A percentile compares a stretch with the other conserved stretches of the same genome.
Conservation (phyloP, 2,329 filamentous ascomycete genomes). For the Corniculantispora saksenae region DNA sequence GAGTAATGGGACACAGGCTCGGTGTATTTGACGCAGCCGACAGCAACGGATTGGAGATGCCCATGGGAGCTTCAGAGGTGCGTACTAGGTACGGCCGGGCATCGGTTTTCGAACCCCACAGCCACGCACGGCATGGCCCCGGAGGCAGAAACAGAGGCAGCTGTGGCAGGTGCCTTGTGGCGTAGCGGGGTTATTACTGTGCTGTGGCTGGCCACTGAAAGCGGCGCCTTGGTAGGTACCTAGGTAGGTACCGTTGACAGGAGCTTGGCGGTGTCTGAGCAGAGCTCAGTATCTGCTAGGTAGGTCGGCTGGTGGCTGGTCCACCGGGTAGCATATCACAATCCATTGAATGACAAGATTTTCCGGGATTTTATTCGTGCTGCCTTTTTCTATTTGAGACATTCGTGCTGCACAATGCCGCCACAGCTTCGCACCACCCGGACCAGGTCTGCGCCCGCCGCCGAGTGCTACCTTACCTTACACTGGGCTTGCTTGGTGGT, state of each 20-base stretch:
- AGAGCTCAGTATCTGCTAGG: too few relatives aligned
- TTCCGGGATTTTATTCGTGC: neutral
- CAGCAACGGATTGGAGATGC: neutral
- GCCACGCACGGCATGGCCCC: neutral
- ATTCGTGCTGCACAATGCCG: neutral
- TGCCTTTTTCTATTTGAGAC: neutral
- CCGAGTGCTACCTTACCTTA: neutral
- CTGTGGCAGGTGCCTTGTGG: slow-evolving; percentile 10
- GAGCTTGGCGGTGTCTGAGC: neutral
- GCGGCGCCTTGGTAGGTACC: neutral
- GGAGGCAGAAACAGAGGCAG: neutral
- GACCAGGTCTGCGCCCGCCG: neutral
- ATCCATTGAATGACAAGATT: neutral
- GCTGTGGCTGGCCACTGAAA: neutral
- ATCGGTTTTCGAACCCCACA: slow-evolving; percentile 6
- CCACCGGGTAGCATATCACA: too few relatives aligned
- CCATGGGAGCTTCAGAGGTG: neutral
- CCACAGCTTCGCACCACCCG: neutral
- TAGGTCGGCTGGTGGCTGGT: too few relatives aligned
- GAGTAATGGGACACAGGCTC: neutral
- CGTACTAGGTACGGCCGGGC: neutral
- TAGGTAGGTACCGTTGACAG: neutral
- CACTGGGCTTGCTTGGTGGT: neutral
- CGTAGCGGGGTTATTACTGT: neutral
- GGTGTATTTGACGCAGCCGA: slow-evolving; percentile 10